Base-by-base conservation (phyloP, 495 filamentous ascomycete genomes). In the Penicillium diatomitis region DNA sequence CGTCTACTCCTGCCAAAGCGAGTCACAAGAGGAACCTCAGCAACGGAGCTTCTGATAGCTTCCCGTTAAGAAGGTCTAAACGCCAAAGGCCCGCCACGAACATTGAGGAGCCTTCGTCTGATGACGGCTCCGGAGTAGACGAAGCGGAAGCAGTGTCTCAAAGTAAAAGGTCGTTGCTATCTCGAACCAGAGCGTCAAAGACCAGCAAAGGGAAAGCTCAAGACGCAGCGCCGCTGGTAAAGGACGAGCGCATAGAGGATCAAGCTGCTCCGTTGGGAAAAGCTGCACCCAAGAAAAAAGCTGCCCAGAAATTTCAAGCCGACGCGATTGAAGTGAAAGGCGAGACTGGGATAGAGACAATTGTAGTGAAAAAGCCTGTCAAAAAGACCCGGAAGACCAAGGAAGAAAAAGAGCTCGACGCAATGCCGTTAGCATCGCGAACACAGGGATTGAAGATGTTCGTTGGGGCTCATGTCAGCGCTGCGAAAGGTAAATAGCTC, bases 381-480 rank as follows among this genome's bases (percentile, higher is more conserved):
- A 57, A 55, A 29, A 50, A 53, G 34, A 54, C 32, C 4, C 66
- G 57, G 39, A 55, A 70, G 50, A 66, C 70, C 6, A 75, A 76
- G 44, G 67, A 62, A 55, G 70, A 66, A 53, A 73, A 62, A 47
- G 67, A 68, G 44, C 50, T 56, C 8, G 71, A 75, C 59, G 64
- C 63, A 3, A 78, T 87, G 74, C 84, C 87, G 0, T 62, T 95
- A 5, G 84, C 82, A 32, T 62, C 75, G 9, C 74, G 92, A 30
- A 86, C 88, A 0, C 63, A 73, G 4, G 80, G 81, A 0, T 66
- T 91, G 50, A 84, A 84, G 50, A 86, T 96, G 79, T 78, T 86
- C 52, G 83, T 98, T 31, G 92, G 92, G 7, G 92, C 92, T 2
- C 92, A 98, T 63, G 88, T 97, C 38, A 90, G 85, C 61, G 81